Evolutionary conservation across 768 basidiomycete genomes (phyloP).

Genomic region (Trametes cubensis): DNA sequence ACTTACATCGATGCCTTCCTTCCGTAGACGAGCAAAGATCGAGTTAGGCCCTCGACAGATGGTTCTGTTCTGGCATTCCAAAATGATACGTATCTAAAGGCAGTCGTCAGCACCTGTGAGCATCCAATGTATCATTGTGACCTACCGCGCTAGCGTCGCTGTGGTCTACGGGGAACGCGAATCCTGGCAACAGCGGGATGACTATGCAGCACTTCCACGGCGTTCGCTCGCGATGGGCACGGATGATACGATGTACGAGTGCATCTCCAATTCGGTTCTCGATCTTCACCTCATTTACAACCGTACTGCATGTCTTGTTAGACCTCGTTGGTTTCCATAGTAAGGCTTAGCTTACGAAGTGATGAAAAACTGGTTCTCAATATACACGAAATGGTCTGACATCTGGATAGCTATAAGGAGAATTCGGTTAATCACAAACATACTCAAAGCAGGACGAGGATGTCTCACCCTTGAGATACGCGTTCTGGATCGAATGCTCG

Average conservation of each 20-base stretch:
- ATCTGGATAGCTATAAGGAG: conserved; percentile 72
- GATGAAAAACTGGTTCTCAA: conserved; percentile 94
- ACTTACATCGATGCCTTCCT: conserved; percentile 86
- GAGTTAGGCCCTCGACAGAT: conserved; percentile 89
- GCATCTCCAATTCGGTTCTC: conserved; percentile 97
- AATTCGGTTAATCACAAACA: not conserved
- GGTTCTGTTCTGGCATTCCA: conserved; percentile 93
- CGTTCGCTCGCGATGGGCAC: conserved; percentile 77
- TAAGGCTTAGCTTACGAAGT: conserved; percentile 63
- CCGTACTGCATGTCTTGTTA: conserved; percentile 55
- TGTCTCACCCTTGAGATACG: conserved; percentile 81
- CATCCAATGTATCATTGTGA: conserved; percentile 17
- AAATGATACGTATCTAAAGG: conserved; percentile 82
- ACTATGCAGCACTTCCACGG: conserved; percentile 93
- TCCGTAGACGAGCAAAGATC: conserved; percentile 82
- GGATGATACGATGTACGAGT: conserved; percentile 85
- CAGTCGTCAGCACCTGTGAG: not conserved
- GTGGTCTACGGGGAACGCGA: conserved; percentile 90
- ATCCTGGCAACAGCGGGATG: conserved; percentile 91
- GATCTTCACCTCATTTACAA: conserved; percentile 80
- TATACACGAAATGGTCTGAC: conserved; percentile 97
- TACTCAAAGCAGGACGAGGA: not conserved
- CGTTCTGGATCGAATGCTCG: conserved; percentile 94
- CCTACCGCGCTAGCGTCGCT: conserved; percentile 89
- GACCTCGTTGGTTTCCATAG: not conserved